phyloP scores from a whole-genome alignment of 176 grass and related monocot species.

The Otatea glauca region DNA sequence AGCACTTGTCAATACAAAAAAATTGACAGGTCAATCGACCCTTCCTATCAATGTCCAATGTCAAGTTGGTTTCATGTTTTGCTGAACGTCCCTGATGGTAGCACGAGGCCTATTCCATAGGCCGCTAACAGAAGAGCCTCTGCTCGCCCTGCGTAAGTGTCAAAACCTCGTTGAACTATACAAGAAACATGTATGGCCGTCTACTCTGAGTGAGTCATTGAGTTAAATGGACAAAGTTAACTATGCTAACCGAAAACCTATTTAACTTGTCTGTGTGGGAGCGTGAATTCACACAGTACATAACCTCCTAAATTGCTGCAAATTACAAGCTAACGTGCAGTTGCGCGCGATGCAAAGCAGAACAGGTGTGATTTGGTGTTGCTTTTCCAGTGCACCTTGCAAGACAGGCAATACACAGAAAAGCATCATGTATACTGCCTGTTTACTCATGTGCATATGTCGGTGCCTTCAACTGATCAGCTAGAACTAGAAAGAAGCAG shows the following conservation, averaged over 20 bases:
- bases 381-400: conserved; percentile 1
- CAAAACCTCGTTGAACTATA: conserved; percentile 2
- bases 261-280: conserved; percentile 1
- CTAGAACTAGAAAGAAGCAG: conserved; percentile 24
- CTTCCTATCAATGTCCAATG: conserved; percentile 5
- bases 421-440: background rate
- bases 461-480: conserved; percentile 11
- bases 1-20: background rate
- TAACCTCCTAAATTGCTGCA: background rate
- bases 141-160: conserved; percentile 67
- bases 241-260: background rate
- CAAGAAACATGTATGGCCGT: background rate
- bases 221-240: conserved; percentile 31
- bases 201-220: background rate
- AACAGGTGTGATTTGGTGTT: background rate
- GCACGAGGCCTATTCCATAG: conserved; percentile 71
- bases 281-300: background rate
- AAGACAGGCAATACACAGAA: conserved; percentile 10
- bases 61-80: conserved; percentile 27
- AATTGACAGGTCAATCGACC: conserved; percentile 19
- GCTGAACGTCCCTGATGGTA: conserved; percentile 47
- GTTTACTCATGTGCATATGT: conserved; percentile 20
- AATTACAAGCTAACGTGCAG: background rate
- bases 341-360: background rate
- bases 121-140: conserved; percentile 95